Conservation (phyloP, 2,329 filamentous ascomycete genomes). For the Ceratocystis destructans region DNA sequence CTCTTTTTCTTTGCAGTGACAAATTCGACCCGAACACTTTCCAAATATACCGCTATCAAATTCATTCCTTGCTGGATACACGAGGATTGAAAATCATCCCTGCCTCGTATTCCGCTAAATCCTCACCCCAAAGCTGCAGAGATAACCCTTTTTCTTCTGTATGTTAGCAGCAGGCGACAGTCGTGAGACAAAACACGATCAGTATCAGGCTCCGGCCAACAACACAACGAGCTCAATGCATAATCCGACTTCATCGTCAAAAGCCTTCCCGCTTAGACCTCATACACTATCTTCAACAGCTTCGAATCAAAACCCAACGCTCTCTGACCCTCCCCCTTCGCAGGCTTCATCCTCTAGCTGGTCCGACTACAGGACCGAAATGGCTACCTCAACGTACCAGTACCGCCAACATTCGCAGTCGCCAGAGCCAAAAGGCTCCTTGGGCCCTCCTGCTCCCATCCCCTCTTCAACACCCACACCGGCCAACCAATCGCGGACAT, state of each 20-base stretch:
- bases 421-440: slow-evolving; percentile 14
- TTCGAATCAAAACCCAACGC: neutral
- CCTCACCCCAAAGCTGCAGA: neutral
- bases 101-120: neutral
- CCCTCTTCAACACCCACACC: slow-evolving; percentile 11
- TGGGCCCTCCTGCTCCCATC: slow-evolving; percentile 9
- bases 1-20: neutral
- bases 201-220: slow-evolving; percentile 4
- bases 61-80: neutral
- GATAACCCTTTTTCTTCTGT: neutral
- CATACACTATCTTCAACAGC: neutral
- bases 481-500: neutral
- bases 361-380: neutral
- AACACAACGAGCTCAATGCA: neutral
- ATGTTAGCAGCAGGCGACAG: neutral
- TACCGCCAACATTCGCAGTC: slow-evolving; percentile 15
- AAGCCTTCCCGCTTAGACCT: slow-evolving; percentile 8
- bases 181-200: slow-evolving; percentile 3
- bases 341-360: slow-evolving; percentile 2
- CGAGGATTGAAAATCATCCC: neutral
- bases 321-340: neutral
- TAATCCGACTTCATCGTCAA: slow-evolving; percentile 5
- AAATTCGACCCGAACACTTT: neutral
- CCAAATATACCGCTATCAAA: neutral
- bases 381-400: slow-evolving; percentile 11